Base-by-base conservation (phyloP, 192 early-diverging fungal genomes). In the Irineochytrium annulatum region DNA sequence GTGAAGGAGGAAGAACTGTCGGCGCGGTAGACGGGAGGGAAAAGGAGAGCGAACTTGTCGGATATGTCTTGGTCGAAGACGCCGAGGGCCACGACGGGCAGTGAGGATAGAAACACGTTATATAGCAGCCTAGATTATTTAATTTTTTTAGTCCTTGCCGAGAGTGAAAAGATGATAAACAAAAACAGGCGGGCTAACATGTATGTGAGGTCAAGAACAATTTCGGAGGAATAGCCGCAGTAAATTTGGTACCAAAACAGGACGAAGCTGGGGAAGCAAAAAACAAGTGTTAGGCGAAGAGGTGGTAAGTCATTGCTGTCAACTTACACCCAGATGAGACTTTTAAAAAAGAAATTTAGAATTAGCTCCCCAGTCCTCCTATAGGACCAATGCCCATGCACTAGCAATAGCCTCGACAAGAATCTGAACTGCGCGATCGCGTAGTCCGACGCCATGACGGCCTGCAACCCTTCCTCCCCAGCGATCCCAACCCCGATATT, bases 321-420 rank as follows among this genome's bases (percentile, higher is more conserved):
- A 57, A 53, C 73, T 70, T 66, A 79, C 71, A 69, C 69, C 80
- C 89, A 95, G 19, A 94, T 85, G 46, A 96, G 75, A 66, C 92
- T 95, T 72, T 98, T 98, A 79, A 90, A 95, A 57, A 98, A 98
- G 65, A 94, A 95, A 60, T 85, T 89, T 55, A 94, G 74, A 51
- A 91, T 86, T 86, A 91, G 90, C 45, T 89, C 81, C n/a, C 90
- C 77, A 22, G 85, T 89, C 30, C 92, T 81, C 43, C 89, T 62
- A 54, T 92, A 94, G 0, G 87, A 91, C 93, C 93, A 98, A 16
- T 91, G 87, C 14, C 95, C 95, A 59, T 98, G 95, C 20, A 95
- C 91, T 2, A 95, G 78, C 30, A 96, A 67, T 26, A 98, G 74
- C 74, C 87, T 86, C 27, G 77, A 80, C 51, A 98, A 63, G 58